Percentiles rank a stretch among this genome's conserved stretches.
These are phyloP conservation scores for Monilinia fructicola DNA, from an alignment of 2,329 filamentous ascomycete species.

Conservation along the genomic window DNA sequence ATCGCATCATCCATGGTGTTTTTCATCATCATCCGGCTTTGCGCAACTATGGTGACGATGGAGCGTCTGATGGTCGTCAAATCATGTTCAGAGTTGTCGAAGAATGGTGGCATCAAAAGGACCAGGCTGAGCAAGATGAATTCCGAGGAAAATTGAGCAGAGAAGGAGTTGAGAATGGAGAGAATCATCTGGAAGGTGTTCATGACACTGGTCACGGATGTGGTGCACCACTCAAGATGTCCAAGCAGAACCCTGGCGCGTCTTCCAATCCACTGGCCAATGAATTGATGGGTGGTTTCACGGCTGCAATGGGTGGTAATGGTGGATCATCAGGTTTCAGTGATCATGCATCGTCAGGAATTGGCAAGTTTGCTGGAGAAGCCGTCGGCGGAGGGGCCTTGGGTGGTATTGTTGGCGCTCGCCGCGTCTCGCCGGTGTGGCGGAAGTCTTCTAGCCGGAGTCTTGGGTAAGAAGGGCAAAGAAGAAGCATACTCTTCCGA, in stretches of 20 bases:
- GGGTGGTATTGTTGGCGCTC: conserved; percentile 68
- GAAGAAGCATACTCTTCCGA: conserved; percentile 54
- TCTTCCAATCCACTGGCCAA: conserved; percentile 43
- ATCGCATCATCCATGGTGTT: conserved; percentile 76
- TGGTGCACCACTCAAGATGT: conserved; percentile 74
- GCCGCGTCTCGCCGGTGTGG: conserved; percentile 67
- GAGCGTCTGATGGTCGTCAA: conserved; percentile 67
- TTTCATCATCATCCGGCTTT: conserved; percentile 90
- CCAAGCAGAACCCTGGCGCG: conserved; percentile 60
- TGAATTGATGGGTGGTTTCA: conserved; percentile 58
- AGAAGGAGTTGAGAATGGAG: conserved; percentile 70
- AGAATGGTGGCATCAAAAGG: conserved; percentile 77
- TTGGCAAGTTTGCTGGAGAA: conserved; percentile 56
- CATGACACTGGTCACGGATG: conserved; percentile 80
- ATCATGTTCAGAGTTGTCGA: conserved; percentile 79
- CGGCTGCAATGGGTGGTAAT: conserved; percentile 46
- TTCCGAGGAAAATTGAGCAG: conserved; percentile 75
- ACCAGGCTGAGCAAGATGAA: conserved; percentile 59
- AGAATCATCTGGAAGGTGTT: conserved; percentile 85
- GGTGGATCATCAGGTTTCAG: conserved; percentile 28
- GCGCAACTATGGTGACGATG: conserved; percentile 67
- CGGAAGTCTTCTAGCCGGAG: conserved; percentile 63
- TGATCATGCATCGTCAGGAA: conserved; percentile 31
- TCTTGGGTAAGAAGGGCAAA: conserved; percentile 48
- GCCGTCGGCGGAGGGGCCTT: conserved; percentile 64